phyloP scores from a whole-genome alignment of 495 filamentous ascomycete species.

The Aspergillus indologenus region DNA sequence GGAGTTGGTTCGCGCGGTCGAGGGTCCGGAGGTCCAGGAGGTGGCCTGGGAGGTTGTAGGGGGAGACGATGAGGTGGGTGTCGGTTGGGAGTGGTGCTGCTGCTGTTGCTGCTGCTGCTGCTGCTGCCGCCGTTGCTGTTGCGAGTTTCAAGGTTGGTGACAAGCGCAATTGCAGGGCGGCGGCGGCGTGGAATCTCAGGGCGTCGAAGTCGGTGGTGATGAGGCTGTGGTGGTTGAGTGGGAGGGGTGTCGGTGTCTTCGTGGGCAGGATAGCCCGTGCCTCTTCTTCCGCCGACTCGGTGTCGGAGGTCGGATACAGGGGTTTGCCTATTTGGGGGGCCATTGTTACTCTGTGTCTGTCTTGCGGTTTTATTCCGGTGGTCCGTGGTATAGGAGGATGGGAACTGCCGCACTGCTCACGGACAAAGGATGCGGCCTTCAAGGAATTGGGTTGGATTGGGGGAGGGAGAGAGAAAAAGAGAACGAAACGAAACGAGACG shows the following conservation, averaged over 20 bases:
- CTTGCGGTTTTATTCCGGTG: too few species aligned
- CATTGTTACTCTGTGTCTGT: conserved; percentile 6
- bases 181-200: conserved; percentile 35
- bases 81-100: not conserved
- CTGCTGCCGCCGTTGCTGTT: not conserved
- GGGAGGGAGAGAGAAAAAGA: too few species aligned
- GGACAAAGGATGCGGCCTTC: not conserved
- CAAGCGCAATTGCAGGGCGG: conserved; percentile 31
- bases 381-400: not conserved
- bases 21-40: conserved; percentile 67
- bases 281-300: not conserved
- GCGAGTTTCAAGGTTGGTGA: not conserved
- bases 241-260: not conserved
- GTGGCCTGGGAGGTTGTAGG: conserved; percentile 65
- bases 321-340: conserved; percentile 16
- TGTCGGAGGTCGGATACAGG: not conserved
- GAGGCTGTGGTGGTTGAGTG: conserved; percentile 31
- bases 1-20: conserved; percentile 58
- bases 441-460: too few species aligned
- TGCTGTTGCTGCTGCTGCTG: conserved; percentile 11
- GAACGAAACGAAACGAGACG: not conserved
- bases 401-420: not conserved
- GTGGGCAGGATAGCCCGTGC: not conserved
- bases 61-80: conserved; percentile 60
- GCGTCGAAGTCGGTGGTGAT: conserved; percentile 35